phyloP scores from a whole-genome alignment of 805 yeast genomes.

The Maudiozyma saulgeensis region DNA sequence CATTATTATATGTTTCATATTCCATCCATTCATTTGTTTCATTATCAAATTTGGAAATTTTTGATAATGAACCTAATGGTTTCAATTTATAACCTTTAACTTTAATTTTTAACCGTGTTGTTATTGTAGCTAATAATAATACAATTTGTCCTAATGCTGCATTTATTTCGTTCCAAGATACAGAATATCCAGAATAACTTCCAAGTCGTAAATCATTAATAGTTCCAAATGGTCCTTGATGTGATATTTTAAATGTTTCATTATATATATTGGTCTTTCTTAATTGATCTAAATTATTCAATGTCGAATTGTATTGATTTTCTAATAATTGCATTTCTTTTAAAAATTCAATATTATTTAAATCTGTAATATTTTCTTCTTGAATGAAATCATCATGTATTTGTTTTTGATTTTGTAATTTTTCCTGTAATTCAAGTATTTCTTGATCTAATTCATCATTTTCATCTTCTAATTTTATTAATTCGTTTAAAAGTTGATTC shows the following conservation, averaged over 20 bases:
- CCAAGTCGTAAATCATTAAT: conserved; percentile 85
- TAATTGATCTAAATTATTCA: conserved; percentile 58
- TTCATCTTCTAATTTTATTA: conserved; percentile 12
- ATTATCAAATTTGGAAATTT: conserved; percentile 42
- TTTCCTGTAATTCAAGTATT: conserved; percentile 37
- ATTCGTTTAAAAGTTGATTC: conserved; percentile 8
- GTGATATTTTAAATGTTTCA: conserved; percentile 75
- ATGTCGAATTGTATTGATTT: conserved; percentile 51
- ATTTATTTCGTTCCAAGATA: conserved; percentile 86
- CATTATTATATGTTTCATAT: conserved; percentile 59
- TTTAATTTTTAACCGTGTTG: conserved; percentile 44
- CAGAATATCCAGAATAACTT: conserved; percentile 43
- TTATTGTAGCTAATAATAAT: conserved; percentile 55
- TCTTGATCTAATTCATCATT: conserved; percentile 36
- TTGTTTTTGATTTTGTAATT: conserved; percentile 37
- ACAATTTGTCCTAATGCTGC: conserved; percentile 85
- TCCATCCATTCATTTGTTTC: conserved; percentile 31
- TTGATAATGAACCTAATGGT: conserved; percentile 81
- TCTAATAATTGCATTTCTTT: conserved; percentile 54
- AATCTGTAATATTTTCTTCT: conserved; percentile 45
- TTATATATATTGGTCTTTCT: conserved; percentile 73
- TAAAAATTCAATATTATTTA: conserved; percentile 41
- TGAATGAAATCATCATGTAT: conserved; percentile 36
- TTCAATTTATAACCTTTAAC: conserved; percentile 53
- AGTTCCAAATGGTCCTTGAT: conserved; percentile 76